Evolutionary conservation across 2,329 filamentous ascomycete species (phyloP).

Genomic region (Diaporthe sp.): DNA sequence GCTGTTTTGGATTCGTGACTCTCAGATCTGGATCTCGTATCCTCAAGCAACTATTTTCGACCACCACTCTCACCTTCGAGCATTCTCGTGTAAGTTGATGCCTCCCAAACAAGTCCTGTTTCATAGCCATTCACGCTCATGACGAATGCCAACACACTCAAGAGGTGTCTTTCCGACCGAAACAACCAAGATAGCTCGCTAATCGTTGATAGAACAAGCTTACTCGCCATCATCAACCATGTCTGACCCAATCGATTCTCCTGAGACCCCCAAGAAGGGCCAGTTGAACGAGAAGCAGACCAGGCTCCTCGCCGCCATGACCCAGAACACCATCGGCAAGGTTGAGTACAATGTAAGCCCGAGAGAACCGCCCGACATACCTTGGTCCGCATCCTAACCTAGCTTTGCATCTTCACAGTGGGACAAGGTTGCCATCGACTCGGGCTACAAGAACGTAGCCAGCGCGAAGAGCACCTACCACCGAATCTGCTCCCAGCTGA

Average conservation of each 20-base stretch:
- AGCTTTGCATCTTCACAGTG: constrained; percentile 26
- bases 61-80: background rate
- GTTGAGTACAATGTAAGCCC: constrained; percentile 41
- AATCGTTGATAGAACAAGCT: background rate
- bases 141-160: background rate
- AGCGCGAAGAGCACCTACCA: constrained; percentile 41
- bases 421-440: constrained; percentile 36
- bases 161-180: too few species aligned
- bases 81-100: background rate
- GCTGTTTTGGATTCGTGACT: background rate
- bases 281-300: constrained; percentile 30
- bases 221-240: constrained; percentile 1
- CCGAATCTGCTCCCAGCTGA: constrained; percentile 40
- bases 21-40: background rate
- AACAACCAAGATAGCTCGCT: background rate
- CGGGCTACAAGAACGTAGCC: constrained; percentile 39
- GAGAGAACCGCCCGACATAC: background rate
- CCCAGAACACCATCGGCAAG: constrained; percentile 40
- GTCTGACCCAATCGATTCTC: background rate
- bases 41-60: background rate
- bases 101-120: too few species aligned
- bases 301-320: constrained; percentile 39
- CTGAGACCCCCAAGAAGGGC: constrained; percentile 33
- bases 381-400: background rate
- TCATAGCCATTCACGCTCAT: too few species aligned